These are phyloP conservation scores for Plicaturopsis crispa DNA, from an alignment of 768 basidiomycete species.

Conservation along the genomic window DNA sequence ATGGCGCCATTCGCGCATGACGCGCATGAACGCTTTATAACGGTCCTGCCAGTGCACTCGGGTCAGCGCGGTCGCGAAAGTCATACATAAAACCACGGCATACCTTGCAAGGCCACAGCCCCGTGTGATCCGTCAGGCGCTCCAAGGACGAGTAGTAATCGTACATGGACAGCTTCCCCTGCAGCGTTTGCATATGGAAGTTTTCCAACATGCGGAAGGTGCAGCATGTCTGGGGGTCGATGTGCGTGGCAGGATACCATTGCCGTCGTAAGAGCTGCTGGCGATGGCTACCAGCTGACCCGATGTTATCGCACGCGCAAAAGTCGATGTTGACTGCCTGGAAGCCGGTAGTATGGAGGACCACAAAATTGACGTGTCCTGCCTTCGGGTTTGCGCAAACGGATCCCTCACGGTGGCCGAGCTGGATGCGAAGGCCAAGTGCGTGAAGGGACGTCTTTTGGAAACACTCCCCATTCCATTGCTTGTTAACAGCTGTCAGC, in stretches of 20 bases:
- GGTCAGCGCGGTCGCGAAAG: neutral
- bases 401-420: conserved; percentile 2
- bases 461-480: conserved; percentile 3
- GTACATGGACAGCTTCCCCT: conserved; percentile 20
- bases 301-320: conserved; percentile 23
- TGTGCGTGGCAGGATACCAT: conserved; percentile 23
- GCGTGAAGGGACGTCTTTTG: conserved; percentile 1
- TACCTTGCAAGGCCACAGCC: conserved; percentile 13
- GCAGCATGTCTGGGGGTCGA: conserved; percentile 17
- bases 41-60: too few relatives aligned
- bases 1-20: conserved; percentile 3
- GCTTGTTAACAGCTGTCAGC: neutral
- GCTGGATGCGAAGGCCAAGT: conserved; percentile 2
- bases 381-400: neutral
- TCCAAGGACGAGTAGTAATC: conserved; percentile 22
- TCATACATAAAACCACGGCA: neutral
- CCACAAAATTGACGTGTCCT: conserved; percentile 16
- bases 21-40: conserved; percentile 18
- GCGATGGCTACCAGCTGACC: conserved; percentile 5
- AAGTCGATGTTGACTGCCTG: conserved; percentile 22
- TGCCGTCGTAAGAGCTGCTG: conserved; percentile 10
- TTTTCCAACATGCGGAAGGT: conserved; percentile 16
- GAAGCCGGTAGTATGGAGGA: conserved; percentile 23
- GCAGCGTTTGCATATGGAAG: conserved; percentile 19
- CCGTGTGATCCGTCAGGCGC: conserved; percentile 17